Conservation (phyloP, 208 protist genomes). For the Trypanosoma cruzi region DNA sequence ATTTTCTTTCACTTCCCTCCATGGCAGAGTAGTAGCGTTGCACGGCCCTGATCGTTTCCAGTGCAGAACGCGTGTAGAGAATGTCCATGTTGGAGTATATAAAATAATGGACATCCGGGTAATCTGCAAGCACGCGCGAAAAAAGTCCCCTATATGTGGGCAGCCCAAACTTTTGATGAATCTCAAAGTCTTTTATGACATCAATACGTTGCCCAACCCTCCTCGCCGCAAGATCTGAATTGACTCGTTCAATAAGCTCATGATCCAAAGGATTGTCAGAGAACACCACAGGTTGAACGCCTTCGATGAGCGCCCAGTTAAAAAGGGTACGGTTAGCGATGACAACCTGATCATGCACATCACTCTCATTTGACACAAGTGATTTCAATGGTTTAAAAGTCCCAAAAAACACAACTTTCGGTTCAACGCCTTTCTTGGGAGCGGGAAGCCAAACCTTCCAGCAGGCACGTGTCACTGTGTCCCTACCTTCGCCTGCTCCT, state of each 20-base stretch:
- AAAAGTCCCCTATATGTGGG: conserved; percentile 44
- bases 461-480: conserved; percentile 1
- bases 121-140: conserved; percentile 15
- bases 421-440: neutral
- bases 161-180: conserved; percentile 25
- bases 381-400: conserved; percentile 29
- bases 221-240: conserved; percentile 1
- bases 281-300: conserved; percentile 28
- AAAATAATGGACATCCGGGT: conserved; percentile 17
- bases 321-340: conserved; percentile 30
- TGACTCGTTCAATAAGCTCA: conserved; percentile 16
- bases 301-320: conserved; percentile 32
- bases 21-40: neutral
- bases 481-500: neutral
- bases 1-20: neutral
- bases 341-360: conserved; percentile 13
- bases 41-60: conserved; percentile 26
- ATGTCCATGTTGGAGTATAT: conserved; percentile 41
- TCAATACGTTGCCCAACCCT: conserved; percentile 15
- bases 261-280: conserved; percentile 15
- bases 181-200: conserved; percentile 31
- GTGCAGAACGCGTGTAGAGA: conserved; percentile 20
- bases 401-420: conserved; percentile 21
- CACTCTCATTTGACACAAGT: conserved; percentile 14
- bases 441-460: neutral